Conservation (phyloP, 768 basidiomycete species). For the Rhizopogon vesiculosus region DNA sequence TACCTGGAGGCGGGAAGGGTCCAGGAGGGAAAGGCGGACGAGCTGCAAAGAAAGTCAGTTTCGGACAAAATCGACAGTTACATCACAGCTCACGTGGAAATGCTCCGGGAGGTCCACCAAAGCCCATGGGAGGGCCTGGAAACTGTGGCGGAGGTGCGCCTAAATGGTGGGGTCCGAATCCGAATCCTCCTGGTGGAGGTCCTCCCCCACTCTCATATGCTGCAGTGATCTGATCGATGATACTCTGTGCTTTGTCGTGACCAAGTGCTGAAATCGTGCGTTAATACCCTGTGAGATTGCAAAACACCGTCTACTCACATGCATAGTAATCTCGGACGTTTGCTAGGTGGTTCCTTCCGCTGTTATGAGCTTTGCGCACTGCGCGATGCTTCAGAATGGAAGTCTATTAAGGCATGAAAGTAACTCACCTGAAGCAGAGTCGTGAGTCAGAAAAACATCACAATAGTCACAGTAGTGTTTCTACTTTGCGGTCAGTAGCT, state of each 20-base stretch:
- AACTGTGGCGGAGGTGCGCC: conserved; percentile 50
- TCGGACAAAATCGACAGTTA: background rate
- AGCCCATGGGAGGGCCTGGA: conserved; percentile 49
- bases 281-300: conserved; percentile 2
- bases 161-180: conserved; percentile 80
- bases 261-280: conserved; percentile 54
- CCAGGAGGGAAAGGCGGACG: conserved; percentile 74
- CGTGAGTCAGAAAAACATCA: conserved; percentile 92
- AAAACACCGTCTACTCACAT: conserved; percentile 42
- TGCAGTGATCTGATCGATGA: conserved; percentile 97
- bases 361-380: conserved; percentile 99
- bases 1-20: conserved; percentile 38
- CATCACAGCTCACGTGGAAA: conserved; percentile 12
- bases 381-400: conserved; percentile 10
- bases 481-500: conserved; percentile 30
- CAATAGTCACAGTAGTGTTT: conserved; percentile 96
- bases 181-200: conserved; percentile 84
- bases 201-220: conserved; percentile 85
- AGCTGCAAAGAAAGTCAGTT: conserved; percentile 28
- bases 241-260: conserved; percentile 96
- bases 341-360: conserved; percentile 91
- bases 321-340: conserved; percentile 98
- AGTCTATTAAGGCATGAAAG: background rate
- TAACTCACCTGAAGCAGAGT: conserved; percentile 79
- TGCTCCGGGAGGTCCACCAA: conserved; percentile 41